phyloP scores from a whole-genome alignment of 257 asterid species.

The Solanum pimpinellifolium region DNA sequence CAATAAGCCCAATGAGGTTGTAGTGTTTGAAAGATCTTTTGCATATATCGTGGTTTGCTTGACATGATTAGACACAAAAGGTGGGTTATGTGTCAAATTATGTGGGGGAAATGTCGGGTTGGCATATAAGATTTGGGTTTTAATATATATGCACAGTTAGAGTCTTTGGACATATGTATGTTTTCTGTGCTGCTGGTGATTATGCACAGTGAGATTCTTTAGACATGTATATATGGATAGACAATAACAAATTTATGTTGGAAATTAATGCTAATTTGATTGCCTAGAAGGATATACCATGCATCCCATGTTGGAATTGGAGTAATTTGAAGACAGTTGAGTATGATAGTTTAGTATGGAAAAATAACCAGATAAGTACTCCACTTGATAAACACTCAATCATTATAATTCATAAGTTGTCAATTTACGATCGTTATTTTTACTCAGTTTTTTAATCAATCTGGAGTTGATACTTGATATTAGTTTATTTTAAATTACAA shows the following conservation, averaged over 20 bases:
- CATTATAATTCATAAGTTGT: background rate
- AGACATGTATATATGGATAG: background rate
- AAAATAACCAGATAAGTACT: background rate
- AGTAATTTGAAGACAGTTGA: background rate
- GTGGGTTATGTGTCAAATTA: background rate
- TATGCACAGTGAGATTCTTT: background rate
- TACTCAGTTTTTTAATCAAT: background rate
- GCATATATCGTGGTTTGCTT: background rate
- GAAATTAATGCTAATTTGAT: background rate
- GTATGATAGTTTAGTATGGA: background rate
- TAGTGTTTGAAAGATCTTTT: background rate
- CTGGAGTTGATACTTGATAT: background rate
- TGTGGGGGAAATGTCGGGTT: background rate
- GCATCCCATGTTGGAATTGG: background rate
- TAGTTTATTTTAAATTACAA: background rate
- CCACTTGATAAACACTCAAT: background rate
- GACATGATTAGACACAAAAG: background rate
- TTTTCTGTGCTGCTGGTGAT: background rate
- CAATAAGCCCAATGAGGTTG: background rate
- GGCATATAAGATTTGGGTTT: background rate
- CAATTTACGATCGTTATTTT: background rate
- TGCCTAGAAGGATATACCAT: background rate
- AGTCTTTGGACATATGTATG: background rate
- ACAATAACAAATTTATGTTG: background rate
- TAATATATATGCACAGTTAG: background rate